Evolutionary conservation across 2,329 filamentous ascomycete species (phyloP), one percentile per base, ranked within the genome.

Genomic region (Verticillium dahliae): DNA sequence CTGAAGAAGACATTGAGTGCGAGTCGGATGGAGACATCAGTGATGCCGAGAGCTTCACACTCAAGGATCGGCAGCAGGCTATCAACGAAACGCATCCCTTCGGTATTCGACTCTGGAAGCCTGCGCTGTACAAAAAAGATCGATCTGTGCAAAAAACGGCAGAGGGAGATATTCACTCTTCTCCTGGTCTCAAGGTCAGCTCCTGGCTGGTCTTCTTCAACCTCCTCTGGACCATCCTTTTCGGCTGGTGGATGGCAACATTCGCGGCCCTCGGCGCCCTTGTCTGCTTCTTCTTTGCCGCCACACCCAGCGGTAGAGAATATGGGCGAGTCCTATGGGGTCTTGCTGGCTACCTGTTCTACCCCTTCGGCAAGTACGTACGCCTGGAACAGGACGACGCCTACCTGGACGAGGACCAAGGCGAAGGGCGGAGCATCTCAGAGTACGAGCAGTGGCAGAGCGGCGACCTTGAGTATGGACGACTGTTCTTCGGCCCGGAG

Each of bases 401-500:
- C 54, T 99, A 99, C 72, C 81, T 92, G 57, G 90, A 97, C 63
- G 95, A 99, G 76, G 95, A 99, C 70, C 87, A 95, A 70, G 93
- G 94, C 50, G 95, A 99, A 76, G 95, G 95, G 22, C 87, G 95
- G 71, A 98, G 93, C 77, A 97, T 99, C 71, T 96, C 91, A 69
- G 95, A 99, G 78, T 99, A 99, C 72, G 95, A 99, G 74, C 92
- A 97, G 76, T 99, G 95, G 95, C 95, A 99, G 77, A 97, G 88
- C 71, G 95, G 95, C 58, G 95, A 99, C 71, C 84, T 99, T 38
- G 95, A 99, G 75, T 92, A 98, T 73, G 95, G 95, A 3, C 86
- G 94, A 38, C 84, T 99, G 2, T 98, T 99, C 79, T 99, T 99
- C 73, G 96, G 95, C 0, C 95, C 95, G 3, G 86, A 86, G 60